A percentile compares a stretch with the other conserved stretches of the same genome.
These are phyloP conservation scores for Rachicladosporium sp. DNA, from an alignment of 2,329 filamentous ascomycete species.

Conservation along the genomic window DNA sequence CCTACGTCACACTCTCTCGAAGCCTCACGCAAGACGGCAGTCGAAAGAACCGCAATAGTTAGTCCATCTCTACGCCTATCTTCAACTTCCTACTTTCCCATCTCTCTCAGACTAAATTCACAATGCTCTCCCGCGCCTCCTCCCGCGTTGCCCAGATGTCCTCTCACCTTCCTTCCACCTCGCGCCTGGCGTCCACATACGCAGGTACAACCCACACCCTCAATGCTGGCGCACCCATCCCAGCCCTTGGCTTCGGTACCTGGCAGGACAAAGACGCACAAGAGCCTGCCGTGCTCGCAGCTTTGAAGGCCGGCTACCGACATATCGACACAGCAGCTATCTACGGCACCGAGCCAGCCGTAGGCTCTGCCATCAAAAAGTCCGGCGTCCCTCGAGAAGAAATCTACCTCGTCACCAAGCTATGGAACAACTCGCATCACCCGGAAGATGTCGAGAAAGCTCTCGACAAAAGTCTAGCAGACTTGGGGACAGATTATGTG, in stretches of 20 bases:
- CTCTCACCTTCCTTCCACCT: too few species aligned
- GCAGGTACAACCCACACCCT: conserved; percentile 12
- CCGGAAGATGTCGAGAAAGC: conserved; percentile 17
- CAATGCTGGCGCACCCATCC: conserved; percentile 27
- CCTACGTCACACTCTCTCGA: too few species aligned
- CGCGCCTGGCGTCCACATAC: too few species aligned
- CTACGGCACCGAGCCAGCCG: conserved; percentile 20
- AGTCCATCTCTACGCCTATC: too few species aligned
- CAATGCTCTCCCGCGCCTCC: too few species aligned
- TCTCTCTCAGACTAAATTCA: too few species aligned
- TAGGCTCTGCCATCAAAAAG: conserved; percentile 14
- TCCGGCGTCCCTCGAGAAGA: conserved; percentile 12
- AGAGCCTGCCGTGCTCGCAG: conserved; percentile 15
- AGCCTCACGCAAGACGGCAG: too few species aligned
- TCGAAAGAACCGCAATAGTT: too few species aligned
- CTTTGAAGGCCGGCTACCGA: conserved; percentile 10
- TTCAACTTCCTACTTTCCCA: too few species aligned
- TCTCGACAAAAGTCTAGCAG: conserved; percentile 25
- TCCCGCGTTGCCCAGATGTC: too few species aligned
- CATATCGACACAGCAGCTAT: conserved; percentile 22
- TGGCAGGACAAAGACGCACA: conserved; percentile 27
- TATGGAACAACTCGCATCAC: conserved; percentile 45
- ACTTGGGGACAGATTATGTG: conserved; percentile 35
- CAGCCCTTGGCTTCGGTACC: conserved; percentile 26
- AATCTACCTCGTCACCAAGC: conserved; percentile 38